Evolutionary conservation across 768 basidiomycete genomes (phyloP).

Genomic region (Mycena capillaripes): DNA sequence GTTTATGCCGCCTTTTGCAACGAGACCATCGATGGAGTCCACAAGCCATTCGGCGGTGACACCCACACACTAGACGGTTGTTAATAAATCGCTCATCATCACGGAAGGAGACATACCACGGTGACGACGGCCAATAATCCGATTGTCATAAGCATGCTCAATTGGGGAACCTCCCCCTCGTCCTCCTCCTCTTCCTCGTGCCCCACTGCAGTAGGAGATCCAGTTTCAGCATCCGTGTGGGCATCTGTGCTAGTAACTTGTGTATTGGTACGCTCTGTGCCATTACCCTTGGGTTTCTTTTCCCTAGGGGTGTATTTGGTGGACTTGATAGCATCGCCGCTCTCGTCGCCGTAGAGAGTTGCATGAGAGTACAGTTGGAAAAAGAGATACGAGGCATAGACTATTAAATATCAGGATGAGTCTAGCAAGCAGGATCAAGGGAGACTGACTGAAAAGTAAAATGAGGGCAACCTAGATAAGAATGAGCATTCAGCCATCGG

Average conservation of each 20-base stretch:
- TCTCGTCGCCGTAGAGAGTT: conserved; percentile 71
- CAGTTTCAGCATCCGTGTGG: conserved; percentile 15
- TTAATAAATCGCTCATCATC: conserved; percentile 29
- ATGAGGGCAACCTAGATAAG: conserved; percentile 76
- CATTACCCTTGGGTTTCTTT: conserved; percentile 44
- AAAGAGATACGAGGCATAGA: conserved; percentile 81
- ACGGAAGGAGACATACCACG: conserved; percentile 64
- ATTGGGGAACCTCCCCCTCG: conserved; percentile 63
- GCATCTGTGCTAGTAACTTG: conserved; percentile 25
- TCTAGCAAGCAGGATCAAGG: conserved; percentile 38
- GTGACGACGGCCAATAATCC: conserved; percentile 71
- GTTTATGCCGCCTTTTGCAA: conserved; percentile 66
- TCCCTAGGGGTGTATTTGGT: conserved; percentile 50
- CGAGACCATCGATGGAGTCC: conserved; percentile 84
- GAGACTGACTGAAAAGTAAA: conserved; percentile 75
- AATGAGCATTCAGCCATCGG: background rate
- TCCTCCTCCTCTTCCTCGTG: conserved; percentile 51
- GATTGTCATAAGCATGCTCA: conserved; percentile 69
- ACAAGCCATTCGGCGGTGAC: conserved; percentile 83
- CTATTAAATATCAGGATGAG: conserved; percentile 60
- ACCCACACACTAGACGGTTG: conserved; percentile 65
- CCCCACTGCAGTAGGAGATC: conserved; percentile 32
- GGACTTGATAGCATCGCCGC: conserved; percentile 50
- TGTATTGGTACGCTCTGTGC: conserved; percentile 1
- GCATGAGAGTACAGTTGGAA: conserved; percentile 88